Conservation (phyloP, 257 asterid species). For the Lycium barbarum region DNA sequence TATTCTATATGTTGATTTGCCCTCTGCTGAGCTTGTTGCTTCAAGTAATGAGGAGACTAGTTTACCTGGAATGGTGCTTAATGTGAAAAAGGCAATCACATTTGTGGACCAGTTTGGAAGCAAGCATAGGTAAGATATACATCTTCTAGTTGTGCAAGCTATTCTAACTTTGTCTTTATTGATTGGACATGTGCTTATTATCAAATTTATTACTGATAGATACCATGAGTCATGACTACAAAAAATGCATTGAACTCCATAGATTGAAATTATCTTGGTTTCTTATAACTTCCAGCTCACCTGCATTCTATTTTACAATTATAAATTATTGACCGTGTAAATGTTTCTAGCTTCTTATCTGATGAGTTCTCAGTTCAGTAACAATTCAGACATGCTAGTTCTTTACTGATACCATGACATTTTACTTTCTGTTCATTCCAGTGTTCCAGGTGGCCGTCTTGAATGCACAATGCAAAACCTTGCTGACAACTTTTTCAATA, state of each 20-base stretch:
- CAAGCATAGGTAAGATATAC: constrained; percentile 64
- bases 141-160: constrained; percentile 32
- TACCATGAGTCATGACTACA: not conserved
- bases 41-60: constrained; percentile 71
- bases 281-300: constrained; percentile 15
- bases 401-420: constrained; percentile 26
- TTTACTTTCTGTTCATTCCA: constrained; percentile 42
- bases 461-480: constrained; percentile 99
- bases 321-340: not conserved
- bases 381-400: constrained; percentile 4
- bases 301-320: not conserved
- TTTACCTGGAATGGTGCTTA: constrained; percentile 96
- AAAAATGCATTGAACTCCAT: constrained; percentile 10
- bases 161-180: not conserved
- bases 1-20: constrained; percentile 89
- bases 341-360: constrained; percentile 12
- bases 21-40: constrained; percentile 83
- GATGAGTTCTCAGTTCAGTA: not conserved
- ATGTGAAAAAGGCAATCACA: constrained; percentile 77
- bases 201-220: constrained; percentile 21
- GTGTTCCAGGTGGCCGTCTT: constrained; percentile 95
- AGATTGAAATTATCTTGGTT: constrained; percentile 17
- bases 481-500: constrained; percentile 78
- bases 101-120: constrained; percentile 86
- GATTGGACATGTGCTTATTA: constrained; percentile 12